Conservation (phyloP, 352 stramenopile species). For the Phytophthora pistaciae region DNA sequence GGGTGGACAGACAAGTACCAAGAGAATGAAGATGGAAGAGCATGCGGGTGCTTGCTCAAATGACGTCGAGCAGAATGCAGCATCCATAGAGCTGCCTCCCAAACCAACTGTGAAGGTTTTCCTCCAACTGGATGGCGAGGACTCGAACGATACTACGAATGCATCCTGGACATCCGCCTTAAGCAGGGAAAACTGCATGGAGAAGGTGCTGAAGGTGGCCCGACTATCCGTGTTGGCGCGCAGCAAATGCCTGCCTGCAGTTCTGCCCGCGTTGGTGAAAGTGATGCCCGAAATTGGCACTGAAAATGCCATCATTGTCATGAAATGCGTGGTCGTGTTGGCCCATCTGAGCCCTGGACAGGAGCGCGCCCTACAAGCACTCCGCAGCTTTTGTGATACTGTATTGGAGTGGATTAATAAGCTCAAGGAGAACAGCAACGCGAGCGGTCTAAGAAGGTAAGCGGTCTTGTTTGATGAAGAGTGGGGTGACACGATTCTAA, state of each 20-base stretch:
- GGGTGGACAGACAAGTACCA: not conserved
- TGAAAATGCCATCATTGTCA: not conserved
- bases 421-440: not conserved
- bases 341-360: not conserved
- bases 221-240: not conserved
- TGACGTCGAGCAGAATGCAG: no score
- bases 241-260: not conserved
- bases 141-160: not conserved
- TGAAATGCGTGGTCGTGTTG: conserved; percentile 16
- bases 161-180: not conserved
- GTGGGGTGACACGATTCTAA: not conserved
- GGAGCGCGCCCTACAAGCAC: not conserved
- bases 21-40: not conserved
- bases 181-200: not conserved
- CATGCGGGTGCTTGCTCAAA: not conserved
- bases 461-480: not conserved
- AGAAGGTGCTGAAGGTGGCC: conserved; percentile 6
- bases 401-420: conserved; percentile 1
- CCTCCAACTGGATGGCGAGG: not conserved
- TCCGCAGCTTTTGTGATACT: not conserved
- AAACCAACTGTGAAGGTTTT: not conserved
- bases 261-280: not conserved
- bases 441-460: conserved; percentile 1
- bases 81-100: no score
- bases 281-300: not conserved